Evolutionary conservation across 2,329 filamentous ascomycete species (phyloP).

Genomic region (Colletotrichum siamense): DNA sequence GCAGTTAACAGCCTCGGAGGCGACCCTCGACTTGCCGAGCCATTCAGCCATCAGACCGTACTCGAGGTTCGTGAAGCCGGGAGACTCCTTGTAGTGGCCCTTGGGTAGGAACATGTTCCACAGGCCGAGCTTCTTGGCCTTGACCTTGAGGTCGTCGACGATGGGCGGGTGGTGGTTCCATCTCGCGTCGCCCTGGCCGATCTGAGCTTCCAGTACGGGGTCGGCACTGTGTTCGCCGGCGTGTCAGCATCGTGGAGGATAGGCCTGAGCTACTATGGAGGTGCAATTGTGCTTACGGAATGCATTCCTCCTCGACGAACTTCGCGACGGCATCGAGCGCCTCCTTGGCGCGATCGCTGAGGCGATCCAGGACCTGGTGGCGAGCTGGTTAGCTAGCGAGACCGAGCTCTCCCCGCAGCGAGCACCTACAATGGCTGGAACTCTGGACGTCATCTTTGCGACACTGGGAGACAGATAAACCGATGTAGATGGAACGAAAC

Average conservation of each 20-base stretch:
- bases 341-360: constrained; percentile 85
- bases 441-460: constrained; percentile 28
- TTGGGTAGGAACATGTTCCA: constrained; percentile 99
- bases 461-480: background rate
- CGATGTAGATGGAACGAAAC: background rate
- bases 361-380: constrained; percentile 56
- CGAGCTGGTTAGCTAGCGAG: background rate
- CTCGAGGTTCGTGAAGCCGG: constrained; percentile 93
- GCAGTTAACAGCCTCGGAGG: constrained; percentile 89
- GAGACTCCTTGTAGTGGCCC: constrained; percentile 93
- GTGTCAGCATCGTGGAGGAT: background rate
- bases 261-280: background rate
- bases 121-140: constrained; percentile 81
- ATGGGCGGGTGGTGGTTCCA: constrained; percentile 82
- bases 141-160: constrained; percentile 87
- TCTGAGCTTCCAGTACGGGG: constrained; percentile 77
- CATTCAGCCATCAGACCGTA: constrained; percentile 98
- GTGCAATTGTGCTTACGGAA: constrained; percentile 62
- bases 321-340: constrained; percentile 88
- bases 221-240: constrained; percentile 64
- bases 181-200: constrained; percentile 76
- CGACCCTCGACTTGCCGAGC: constrained; percentile 83
- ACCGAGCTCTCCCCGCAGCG: background rate
- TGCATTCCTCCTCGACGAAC: constrained; percentile 96
- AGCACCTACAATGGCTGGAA: constrained; percentile 28